Conservation (phyloP, 1,139 yeast genomes). For the Candida dubliniensis region DNA sequence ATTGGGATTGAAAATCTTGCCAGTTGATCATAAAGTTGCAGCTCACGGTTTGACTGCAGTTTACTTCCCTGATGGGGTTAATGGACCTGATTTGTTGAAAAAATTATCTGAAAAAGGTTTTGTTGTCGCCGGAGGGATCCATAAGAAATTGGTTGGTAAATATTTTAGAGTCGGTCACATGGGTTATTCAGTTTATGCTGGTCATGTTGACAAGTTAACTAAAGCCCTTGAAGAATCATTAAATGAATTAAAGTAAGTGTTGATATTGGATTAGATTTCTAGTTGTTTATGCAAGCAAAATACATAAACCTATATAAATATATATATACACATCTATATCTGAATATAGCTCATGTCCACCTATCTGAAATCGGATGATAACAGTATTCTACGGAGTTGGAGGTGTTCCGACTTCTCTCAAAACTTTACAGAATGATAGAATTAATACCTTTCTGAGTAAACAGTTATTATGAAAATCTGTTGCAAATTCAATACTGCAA, state of each 20-base stretch:
- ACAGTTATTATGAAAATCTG: no score
- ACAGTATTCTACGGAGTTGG: no score
- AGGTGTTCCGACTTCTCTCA: no score
- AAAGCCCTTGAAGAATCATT: conserved; percentile 40
- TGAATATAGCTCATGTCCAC: no score
- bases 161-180: conserved; percentile 95
- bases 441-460: no score
- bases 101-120: conserved; percentile 65
- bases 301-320: no score
- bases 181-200: conserved; percentile 61
- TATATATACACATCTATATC: no score
- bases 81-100: conserved; percentile 61
- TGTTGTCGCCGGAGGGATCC: conserved; percentile 88
- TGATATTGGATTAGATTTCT: background rate
- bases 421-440: no score
- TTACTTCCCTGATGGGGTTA: conserved; percentile 75
- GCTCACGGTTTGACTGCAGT: conserved; percentile 90
- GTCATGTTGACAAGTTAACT: conserved; percentile 40
- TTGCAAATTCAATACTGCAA: no score
- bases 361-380: no score
- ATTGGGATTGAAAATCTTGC: conserved; percentile 69
- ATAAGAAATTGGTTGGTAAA: conserved; percentile 73
- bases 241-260: conserved; percentile 26
- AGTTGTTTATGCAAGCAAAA: background rate
- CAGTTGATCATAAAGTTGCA: conserved; percentile 58